Evolutionary conservation across 805 yeast genomes (phyloP).

Genomic region (Saturnispora bothae): DNA sequence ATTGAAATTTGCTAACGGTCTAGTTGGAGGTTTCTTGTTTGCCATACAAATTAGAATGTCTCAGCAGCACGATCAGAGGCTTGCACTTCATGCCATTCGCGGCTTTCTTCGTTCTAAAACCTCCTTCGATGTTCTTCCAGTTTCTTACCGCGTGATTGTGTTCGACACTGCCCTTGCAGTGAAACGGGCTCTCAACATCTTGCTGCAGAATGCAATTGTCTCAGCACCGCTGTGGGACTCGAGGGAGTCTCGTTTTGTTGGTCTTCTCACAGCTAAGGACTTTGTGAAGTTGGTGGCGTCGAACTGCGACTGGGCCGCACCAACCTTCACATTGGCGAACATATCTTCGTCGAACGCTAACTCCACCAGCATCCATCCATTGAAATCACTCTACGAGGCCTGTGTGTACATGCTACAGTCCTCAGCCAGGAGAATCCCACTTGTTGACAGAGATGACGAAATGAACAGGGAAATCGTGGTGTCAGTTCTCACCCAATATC

Average conservation of each 20-base stretch:
- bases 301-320: background rate
- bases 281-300: conserved; percentile 72
- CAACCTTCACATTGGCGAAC: background rate
- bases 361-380: conserved; percentile 69
- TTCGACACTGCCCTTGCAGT: conserved; percentile 85
- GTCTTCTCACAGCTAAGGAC: conserved; percentile 83
- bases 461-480: conserved; percentile 92
- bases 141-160: conserved; percentile 83
- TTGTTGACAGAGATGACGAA: conserved; percentile 88
- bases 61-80: conserved; percentile 46
- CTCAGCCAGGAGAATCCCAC: conserved; percentile 85
- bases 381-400: conserved; percentile 81
- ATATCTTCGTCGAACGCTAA: background rate
- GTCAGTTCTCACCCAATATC: conserved; percentile 88
- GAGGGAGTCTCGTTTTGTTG: conserved; percentile 82
- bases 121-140: conserved; percentile 94
- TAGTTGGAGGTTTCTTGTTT: background rate
- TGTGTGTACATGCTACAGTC: conserved; percentile 85
- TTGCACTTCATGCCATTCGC: conserved; percentile 77
- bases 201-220: conserved; percentile 87
- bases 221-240: conserved; percentile 97
- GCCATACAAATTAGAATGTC: conserved; percentile 18
- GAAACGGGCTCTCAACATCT: conserved; percentile 79
- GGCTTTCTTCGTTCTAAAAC: conserved; percentile 80
- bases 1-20: background rate